phyloP scores from a whole-genome alignment of 768 basidiomycete genomes.

The Lentinula sp. region DNA sequence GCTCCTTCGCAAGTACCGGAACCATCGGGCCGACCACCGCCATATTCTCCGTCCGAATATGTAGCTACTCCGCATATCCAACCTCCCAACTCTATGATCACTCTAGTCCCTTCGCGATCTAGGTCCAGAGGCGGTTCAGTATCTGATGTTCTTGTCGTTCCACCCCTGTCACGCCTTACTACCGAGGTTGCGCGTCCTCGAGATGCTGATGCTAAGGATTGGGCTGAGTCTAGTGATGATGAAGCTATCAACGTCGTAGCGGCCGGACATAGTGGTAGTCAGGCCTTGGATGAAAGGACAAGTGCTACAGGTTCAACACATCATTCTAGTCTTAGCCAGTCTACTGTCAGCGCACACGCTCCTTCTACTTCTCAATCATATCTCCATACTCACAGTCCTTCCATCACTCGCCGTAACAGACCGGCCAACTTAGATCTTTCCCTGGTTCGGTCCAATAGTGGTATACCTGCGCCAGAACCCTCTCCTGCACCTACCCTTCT shows the following conservation, averaged over 20 bases:
- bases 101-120: constrained; percentile 27
- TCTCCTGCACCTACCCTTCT: constrained; percentile 60
- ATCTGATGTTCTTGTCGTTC: constrained; percentile 51
- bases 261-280: constrained; percentile 76
- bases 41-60: constrained; percentile 41
- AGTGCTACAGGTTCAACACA: constrained; percentile 41
- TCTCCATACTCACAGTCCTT: constrained; percentile 22
- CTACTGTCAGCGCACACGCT: constrained; percentile 16
- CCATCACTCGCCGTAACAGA: constrained; percentile 41
- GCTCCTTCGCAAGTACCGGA: constrained; percentile 16
- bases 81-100: constrained; percentile 34
- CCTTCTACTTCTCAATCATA: constrained; percentile 17
- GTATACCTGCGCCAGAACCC: constrained; percentile 37
- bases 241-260: constrained; percentile 82
- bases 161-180: constrained; percentile 28
- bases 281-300: constrained; percentile 78
- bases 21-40: constrained; percentile 58
- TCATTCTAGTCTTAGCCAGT: constrained; percentile 23
- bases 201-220: constrained; percentile 44
- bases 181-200: constrained; percentile 24
- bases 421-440: constrained; percentile 67
- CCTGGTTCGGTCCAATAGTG: constrained; percentile 27
- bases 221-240: constrained; percentile 80
- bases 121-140: constrained; percentile 51
- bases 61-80: constrained; percentile 28